Evolutionary conservation across 1,284 basidiomycete species (phyloP).

Genomic region (Apiotrichum mycotoxinovorans): DNA sequence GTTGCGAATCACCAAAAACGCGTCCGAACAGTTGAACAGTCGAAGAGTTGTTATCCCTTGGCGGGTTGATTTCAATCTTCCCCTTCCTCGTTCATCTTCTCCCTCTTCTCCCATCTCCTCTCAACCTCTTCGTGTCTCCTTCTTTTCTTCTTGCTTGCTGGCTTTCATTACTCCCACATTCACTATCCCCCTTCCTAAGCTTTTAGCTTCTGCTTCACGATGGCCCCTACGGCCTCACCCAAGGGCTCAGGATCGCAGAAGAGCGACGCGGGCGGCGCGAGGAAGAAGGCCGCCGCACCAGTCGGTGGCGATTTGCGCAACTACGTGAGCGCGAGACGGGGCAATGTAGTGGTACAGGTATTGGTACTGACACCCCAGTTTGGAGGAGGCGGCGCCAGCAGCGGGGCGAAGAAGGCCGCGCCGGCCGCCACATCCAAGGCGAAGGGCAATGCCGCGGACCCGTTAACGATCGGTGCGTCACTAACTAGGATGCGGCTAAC

Average conservation of each 20-base stretch:
- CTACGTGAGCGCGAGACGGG: conserved; percentile 25
- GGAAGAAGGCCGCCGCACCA: conserved; percentile 9
- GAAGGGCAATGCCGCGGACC: conserved; percentile 5
- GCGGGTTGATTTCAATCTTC: too few species aligned
- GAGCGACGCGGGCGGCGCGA: not conserved
- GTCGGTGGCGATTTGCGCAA: conserved; percentile 27
- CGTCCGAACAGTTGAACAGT: too few species aligned
- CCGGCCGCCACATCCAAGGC: conserved; percentile 1
- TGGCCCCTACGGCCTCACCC: conserved; percentile 12
- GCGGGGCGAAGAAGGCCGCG: conserved; percentile 25
- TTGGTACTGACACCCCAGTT: conserved; percentile 10
- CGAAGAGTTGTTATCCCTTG: too few species aligned
- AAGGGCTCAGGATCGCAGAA: conserved; percentile 17
- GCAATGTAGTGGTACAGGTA: too few species aligned
- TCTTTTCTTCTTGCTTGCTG: not conserved
- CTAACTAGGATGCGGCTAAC: not conserved
- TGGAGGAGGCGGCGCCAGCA: conserved; percentile 12
- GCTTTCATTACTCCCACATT: not conserved
- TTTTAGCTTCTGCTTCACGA: too few species aligned
- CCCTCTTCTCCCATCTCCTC: too few species aligned
- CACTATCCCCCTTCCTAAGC: not conserved
- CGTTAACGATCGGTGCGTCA: conserved; percentile 10
- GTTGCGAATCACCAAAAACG: too few species aligned
- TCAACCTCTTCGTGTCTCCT: too few species aligned
- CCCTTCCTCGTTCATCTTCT: too few species aligned